Conservation (phyloP, 768 basidiomycete species). For the Xerocomellus intermedius region DNA sequence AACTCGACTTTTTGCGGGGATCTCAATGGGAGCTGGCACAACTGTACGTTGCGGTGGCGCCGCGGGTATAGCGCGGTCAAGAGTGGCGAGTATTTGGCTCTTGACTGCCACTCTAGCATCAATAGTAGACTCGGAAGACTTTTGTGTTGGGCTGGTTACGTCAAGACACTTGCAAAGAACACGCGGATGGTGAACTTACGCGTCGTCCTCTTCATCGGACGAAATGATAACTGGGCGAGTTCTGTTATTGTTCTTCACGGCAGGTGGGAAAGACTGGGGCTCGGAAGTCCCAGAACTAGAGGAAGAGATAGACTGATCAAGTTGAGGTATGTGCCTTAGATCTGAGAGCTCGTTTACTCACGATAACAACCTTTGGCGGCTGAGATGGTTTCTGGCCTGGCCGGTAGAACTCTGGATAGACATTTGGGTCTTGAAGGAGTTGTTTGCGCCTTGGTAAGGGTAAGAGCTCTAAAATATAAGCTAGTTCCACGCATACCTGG, state of each 20-base stretch:
- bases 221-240: constrained; percentile 27
- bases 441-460: constrained; percentile 24
- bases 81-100: constrained; percentile 18
- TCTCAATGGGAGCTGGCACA: constrained; percentile 35
- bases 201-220: constrained; percentile 29
- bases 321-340: background rate
- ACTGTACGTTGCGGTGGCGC: constrained; percentile 17
- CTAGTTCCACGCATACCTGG: constrained; percentile 15
- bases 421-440: constrained; percentile 21
- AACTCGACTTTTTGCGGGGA: constrained; percentile 21
- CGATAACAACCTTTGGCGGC: constrained; percentile 11
- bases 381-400: constrained; percentile 18
- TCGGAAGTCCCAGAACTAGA: constrained; percentile 21
- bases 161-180: background rate
- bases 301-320: constrained; percentile 25
- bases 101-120: background rate
- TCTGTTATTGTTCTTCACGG: constrained; percentile 5
- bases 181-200: constrained; percentile 2
- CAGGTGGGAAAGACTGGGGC: constrained; percentile 18
- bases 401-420: constrained; percentile 32
- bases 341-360: constrained; percentile 11
- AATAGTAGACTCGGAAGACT: background rate
- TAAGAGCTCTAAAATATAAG: background rate
- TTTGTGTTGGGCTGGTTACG: constrained; percentile 4
- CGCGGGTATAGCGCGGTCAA: constrained; percentile 24